Percentiles rank a stretch among this genome's conserved stretches.
These are phyloP conservation scores for Botrytis sinoallii DNA, from an alignment of 2,329 filamentous ascomycete genomes.

Conservation along the genomic window DNA sequence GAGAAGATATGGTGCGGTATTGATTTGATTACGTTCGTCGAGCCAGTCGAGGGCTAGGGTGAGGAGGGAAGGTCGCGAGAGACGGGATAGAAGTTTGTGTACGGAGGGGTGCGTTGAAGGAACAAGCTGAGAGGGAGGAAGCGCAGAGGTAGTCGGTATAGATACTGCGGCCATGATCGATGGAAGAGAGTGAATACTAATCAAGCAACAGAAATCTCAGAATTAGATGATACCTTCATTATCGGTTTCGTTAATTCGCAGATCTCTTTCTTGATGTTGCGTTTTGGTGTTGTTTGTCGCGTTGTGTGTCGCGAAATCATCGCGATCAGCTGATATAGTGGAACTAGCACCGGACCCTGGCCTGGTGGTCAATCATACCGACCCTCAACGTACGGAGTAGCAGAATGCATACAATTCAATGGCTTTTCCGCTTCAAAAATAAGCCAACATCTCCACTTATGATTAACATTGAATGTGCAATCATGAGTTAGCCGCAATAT, in stretches of 20 bases:
- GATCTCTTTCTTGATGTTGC: neutral
- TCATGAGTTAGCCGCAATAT: neutral
- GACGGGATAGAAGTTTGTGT: conserved; percentile 62
- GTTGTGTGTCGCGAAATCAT: conserved; percentile 6
- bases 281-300: neutral
- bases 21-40: conserved; percentile 58
- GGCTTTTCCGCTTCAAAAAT: neutral
- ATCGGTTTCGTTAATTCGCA: neutral
- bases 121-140: conserved; percentile 69
- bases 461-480: neutral
- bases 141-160: conserved; percentile 67
- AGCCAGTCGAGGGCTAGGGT: conserved; percentile 76
- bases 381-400: too few species aligned
- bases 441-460: neutral
- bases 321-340: conserved; percentile 16
- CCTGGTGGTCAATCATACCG: neutral
- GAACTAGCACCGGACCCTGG: neutral
- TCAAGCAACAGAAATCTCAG: neutral
- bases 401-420: neutral
- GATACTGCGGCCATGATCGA: conserved; percentile 43
- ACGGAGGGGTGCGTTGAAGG: conserved; percentile 62
- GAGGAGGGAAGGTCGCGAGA: conserved; percentile 70
- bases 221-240: neutral
- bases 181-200: neutral
- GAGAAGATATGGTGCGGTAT: conserved; percentile 58